Conservation (phyloP, 345 rosid species). For the Syzygium grande region DNA sequence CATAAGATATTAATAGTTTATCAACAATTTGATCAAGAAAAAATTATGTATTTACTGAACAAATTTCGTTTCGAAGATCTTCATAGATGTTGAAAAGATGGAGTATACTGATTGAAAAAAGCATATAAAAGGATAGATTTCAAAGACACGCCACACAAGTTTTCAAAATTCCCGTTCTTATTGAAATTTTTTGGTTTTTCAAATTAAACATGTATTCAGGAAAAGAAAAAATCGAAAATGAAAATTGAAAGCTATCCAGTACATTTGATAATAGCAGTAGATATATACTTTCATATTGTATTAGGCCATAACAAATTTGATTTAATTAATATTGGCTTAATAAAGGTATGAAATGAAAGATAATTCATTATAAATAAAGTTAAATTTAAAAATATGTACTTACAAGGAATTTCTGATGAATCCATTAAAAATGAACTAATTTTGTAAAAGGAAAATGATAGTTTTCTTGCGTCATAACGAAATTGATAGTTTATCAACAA, state of each 20-base stretch:
- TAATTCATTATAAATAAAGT: neutral
- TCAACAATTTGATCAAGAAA: no score
- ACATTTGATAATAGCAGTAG: neutral
- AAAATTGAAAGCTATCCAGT: neutral
- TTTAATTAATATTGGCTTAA: neutral
- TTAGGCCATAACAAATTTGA: neutral
- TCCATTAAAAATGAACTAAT: neutral
- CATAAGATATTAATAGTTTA: no score
- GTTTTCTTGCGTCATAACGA: neutral
- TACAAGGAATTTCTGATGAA: neutral
- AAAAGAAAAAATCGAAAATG: neutral
- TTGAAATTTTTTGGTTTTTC: neutral
- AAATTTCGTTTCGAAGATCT: neutral
- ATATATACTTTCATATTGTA: neutral
- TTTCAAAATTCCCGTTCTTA: neutral
- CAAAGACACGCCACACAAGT: neutral
- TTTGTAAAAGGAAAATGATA: neutral
- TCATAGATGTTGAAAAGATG: neutral
- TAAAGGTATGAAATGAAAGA: neutral
- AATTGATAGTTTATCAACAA: neutral
- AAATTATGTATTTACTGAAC: neutral
- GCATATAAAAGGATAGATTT: neutral
- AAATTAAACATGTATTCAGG: neutral
- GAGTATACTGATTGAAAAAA: neutral
- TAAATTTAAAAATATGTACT: neutral